Conservation (phyloP, 805 yeast species). For the Clavispora asparagi region DNA sequence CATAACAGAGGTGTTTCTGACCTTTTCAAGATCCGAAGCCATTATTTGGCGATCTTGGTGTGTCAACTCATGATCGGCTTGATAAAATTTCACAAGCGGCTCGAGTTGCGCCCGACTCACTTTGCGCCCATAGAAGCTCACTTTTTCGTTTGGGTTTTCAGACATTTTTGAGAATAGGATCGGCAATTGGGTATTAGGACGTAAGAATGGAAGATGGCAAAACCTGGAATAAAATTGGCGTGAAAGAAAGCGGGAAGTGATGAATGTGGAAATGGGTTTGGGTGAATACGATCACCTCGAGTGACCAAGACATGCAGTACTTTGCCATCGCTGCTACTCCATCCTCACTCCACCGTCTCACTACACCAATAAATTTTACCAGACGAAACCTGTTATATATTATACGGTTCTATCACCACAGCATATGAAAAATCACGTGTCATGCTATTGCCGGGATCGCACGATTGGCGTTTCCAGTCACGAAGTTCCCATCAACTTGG, state of each 20-base stretch:
- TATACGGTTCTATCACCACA: neutral
- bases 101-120: slow-evolving; percentile 31
- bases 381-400: neutral
- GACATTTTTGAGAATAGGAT: neutral
- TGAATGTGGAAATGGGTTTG: neutral
- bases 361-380: too few species aligned
- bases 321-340: neutral
- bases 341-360: too few species aligned
- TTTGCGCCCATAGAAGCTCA: slow-evolving; percentile 12
- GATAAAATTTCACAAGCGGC: slow-evolving; percentile 42
- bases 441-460: neutral
- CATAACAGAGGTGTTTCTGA: slow-evolving; percentile 28
- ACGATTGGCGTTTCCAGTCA: neutral
- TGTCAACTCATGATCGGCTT: slow-evolving; percentile 41
- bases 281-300: neutral
- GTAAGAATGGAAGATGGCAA: too few species aligned
- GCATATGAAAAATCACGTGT: neutral
- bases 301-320: neutral
- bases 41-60: slow-evolving; percentile 38
- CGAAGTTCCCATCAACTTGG: neutral
- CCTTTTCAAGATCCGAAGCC: slow-evolving; percentile 30
- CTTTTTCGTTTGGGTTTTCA: slow-evolving; percentile 1
- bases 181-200: neutral
- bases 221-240: too few species aligned
- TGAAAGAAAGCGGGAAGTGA: too few species aligned